Evolutionary conservation across 148 eudicot species (phyloP), one percentile per base, ranked within the genome.

Genomic region (Silene conica): DNA sequence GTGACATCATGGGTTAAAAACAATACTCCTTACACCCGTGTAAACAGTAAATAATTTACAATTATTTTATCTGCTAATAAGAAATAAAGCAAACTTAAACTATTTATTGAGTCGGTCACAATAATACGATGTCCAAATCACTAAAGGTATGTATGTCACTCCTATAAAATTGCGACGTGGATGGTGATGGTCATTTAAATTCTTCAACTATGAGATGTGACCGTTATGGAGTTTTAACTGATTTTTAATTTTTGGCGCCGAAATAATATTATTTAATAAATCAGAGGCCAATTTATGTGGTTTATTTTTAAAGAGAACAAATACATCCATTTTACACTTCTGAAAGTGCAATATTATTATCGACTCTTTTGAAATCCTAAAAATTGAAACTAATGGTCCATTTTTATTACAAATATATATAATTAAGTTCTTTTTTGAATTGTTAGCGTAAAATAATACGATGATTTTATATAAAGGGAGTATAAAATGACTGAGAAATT

Each of bases 221-320:
- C 34, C 63, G 65, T 67, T 70, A 19, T 66, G 73, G 57, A 67
- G 3, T 25, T 52, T 9, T 43, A 67, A 75, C 57, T 55, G 41
- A 74, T 9, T 38, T 8, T 48, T 0, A 28, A 23, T 54, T 41
- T 45, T 64, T 41, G 76, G 41, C 76, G 73, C 62, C 69, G 62
- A 72, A 54, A 19, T 14, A 28, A 21, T 50, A 15, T 2, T 13
- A 13, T 21, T 61, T 7, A 10, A 46, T 11, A 61, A 18, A 8
- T 62, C 58, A 0, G 12, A 61, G 13, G 14, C 55, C 79, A 77
- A 31, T 63, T 1, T 77, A 4, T 71, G 70, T 65, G 80, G 80
- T 72, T 45, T 52, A n/a, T 6, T 63, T 71, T 71, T 61, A 70
- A 77, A 70, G 74, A 46, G 7, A 60, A 69, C 6, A 15, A 8